Evolutionary conservation across 1,139 yeast genomes (phyloP).

Genomic region (Scheffersomyces cryptocercus): DNA sequence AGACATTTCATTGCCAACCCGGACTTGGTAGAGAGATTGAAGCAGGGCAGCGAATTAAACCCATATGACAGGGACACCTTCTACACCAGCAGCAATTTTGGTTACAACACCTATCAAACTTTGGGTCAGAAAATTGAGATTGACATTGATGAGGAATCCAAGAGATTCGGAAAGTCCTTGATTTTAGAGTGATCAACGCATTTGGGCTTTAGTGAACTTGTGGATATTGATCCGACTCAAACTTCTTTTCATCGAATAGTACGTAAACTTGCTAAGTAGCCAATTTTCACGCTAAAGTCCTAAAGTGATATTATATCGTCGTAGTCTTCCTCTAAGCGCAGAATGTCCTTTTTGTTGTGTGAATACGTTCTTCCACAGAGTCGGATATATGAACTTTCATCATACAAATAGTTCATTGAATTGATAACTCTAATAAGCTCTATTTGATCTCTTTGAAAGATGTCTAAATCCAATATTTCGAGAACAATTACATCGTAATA

Average conservation of each 20-base stretch:
- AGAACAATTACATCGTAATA: slow-evolving; percentile 20
- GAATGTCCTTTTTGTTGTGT: background rate
- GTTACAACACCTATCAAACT: slow-evolving; percentile 28
- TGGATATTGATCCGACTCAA: too few species aligned
- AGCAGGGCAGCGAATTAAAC: slow-evolving; percentile 10
- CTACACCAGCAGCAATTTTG: slow-evolving; percentile 24
- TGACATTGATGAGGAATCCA: slow-evolving; percentile 1
- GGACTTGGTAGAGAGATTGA: slow-evolving; percentile 13
- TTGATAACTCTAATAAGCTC: slow-evolving; percentile 18
- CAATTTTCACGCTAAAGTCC: background rate
- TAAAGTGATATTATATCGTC: slow-evolving; percentile 9
- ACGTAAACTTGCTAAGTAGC: too few species aligned
- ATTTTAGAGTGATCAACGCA: too few species aligned
- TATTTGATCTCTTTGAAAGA: slow-evolving; percentile 33
- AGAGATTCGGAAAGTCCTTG: background rate
- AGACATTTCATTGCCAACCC: slow-evolving; percentile 17
- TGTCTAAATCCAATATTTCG: slow-evolving; percentile 26
- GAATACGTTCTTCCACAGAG: slow-evolving; percentile 8
- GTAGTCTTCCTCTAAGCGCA: slow-evolving; percentile 3
- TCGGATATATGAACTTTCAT: slow-evolving; percentile 8
- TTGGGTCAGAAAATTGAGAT: slow-evolving; percentile 1
- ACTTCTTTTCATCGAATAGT: too few species aligned
- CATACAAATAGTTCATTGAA: slow-evolving; percentile 21
- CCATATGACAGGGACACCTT: slow-evolving; percentile 23
- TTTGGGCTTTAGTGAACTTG: too few species aligned